A percentile compares a stretch with the other conserved stretches of the same genome.
phyloP scores from a whole-genome alignment of 352 stramenopile species.

The Pythium utonaiense region DNA sequence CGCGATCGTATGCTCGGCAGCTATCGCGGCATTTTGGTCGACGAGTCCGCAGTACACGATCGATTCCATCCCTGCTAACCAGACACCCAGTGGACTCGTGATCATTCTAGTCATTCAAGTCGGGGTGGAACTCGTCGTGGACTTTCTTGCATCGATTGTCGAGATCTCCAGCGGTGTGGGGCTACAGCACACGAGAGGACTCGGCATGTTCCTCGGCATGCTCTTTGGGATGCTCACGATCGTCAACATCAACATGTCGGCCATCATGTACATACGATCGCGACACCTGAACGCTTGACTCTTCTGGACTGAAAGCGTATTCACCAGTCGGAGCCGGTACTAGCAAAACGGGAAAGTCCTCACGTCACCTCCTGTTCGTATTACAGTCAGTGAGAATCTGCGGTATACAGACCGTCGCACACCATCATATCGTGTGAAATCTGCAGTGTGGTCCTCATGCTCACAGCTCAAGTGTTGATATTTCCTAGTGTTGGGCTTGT shows the following conservation, averaged over 20 bases:
- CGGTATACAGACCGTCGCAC: too few relatives aligned
- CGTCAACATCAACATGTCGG: slow-evolving; percentile 15
- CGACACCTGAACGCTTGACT: too few relatives aligned
- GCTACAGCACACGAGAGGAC: neutral
- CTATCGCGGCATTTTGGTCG: slow-evolving; percentile 33
- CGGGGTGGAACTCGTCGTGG: slow-evolving; percentile 1
- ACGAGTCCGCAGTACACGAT: slow-evolving; percentile 25
- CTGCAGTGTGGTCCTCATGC: too few relatives aligned
- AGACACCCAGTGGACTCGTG: neutral
- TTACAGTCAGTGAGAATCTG: too few relatives aligned
- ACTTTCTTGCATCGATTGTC: neutral
- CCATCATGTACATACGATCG: slow-evolving; percentile 5
- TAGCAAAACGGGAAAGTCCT: too few relatives aligned
- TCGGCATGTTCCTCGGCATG: slow-evolving; percentile 7
- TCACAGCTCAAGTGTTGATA: too few relatives aligned
- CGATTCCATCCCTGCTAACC: neutral
- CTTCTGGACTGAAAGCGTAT: too few relatives aligned
- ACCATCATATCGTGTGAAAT: too few relatives aligned
- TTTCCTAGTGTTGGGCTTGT: too few relatives aligned
- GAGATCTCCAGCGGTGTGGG: neutral
- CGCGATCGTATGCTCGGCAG: slow-evolving; percentile 34
- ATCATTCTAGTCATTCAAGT: neutral
- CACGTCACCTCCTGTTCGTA: too few relatives aligned
- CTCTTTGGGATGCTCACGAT: slow-evolving; percentile 8
- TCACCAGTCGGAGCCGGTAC: too few relatives aligned